A percentile compares a stretch with the other conserved stretches of the same genome.
Conservation (phyloP, 148 eudicot genomes). For the Chenopodium album region DNA sequence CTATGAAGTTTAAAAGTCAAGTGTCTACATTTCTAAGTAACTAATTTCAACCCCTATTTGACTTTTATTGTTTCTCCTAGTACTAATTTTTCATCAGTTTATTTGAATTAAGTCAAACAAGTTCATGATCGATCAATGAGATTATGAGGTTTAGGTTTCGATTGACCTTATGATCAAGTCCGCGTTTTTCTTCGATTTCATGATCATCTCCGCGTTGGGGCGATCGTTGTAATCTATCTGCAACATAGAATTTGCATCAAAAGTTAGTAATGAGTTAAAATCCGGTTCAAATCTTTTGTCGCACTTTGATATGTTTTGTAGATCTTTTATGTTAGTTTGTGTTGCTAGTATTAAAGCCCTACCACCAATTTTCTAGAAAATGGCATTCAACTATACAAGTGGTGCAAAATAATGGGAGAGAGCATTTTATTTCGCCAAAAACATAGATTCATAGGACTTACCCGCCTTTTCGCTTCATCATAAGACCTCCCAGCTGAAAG, state of each 20-base stretch:
- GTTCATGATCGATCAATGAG: background rate
- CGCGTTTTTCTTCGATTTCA: slow-evolving; percentile 86
- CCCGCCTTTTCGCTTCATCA: slow-evolving; percentile 88
- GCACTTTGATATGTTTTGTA: background rate
- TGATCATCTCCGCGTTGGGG: slow-evolving; percentile 90
- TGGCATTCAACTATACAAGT: too few species aligned
- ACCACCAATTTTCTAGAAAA: background rate
- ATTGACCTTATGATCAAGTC: slow-evolving; percentile 77
- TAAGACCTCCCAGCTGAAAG: slow-evolving; percentile 61
- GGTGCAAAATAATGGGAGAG: too few species aligned
- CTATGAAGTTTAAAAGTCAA: background rate
- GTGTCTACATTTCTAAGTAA: background rate
- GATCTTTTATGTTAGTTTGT: background rate
- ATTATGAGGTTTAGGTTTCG: slow-evolving; percentile 37
- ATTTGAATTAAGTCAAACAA: background rate
- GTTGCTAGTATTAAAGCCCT: background rate
- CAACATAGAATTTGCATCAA: slow-evolving; percentile 18
- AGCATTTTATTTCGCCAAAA: too few species aligned
- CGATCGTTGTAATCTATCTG: slow-evolving; percentile 93
- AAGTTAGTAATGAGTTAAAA: background rate
- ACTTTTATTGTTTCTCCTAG: background rate
- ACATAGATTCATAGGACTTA: slow-evolving; percentile 30
- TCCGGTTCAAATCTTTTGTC: background rate
- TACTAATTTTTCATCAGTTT: slow-evolving; percentile 1
- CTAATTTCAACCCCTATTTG: background rate